A percentile compares a stretch with the other conserved stretches of the same genome.
These are phyloP conservation scores for Xylariales sp. DNA, from an alignment of 2,329 filamentous ascomycete species.

Conservation along the genomic window DNA sequence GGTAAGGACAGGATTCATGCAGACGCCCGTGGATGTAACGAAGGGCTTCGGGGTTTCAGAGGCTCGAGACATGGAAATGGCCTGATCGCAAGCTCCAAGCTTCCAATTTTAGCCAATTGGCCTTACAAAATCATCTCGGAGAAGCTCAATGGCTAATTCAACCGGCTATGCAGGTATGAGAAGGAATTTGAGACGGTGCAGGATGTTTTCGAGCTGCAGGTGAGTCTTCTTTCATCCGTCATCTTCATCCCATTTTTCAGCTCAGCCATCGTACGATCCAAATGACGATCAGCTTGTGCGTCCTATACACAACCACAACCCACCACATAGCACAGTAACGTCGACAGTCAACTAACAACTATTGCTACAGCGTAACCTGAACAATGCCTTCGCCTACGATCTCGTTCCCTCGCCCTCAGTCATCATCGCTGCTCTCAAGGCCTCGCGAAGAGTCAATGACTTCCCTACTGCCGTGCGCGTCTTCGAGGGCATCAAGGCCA, in stretches of 20 bases:
- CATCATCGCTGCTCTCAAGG: constrained; percentile 84
- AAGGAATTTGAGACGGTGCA: constrained; percentile 98
- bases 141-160: constrained; percentile 33
- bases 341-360: constrained; percentile 6
- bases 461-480: constrained; percentile 96
- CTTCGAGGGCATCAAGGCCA: constrained; percentile 98
- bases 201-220: constrained; percentile 99
- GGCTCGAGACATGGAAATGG: too few relatives aligned
- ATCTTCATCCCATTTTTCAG: constrained; percentile 5
- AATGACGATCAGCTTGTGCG: constrained; percentile 5
- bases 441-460: constrained; percentile 94
- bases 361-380: constrained; percentile 51
- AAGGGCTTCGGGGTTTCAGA: too few relatives aligned
- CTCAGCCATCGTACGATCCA: constrained; percentile 9
- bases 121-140: not conserved
- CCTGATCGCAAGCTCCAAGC: too few relatives aligned
- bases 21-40: not conserved
- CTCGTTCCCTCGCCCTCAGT: constrained; percentile 92
- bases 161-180: constrained; percentile 69
- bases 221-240: constrained; percentile 42
- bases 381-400: constrained; percentile 99
- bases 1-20: constrained; percentile 58
- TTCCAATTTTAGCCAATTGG: constrained; percentile 21
- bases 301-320: constrained; percentile 3
- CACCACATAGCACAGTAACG: not conserved